Evolutionary conservation across 345 rosid genomes (phyloP), one percentile per base, ranked within the genome.

Genomic region (Geranium rotundifolium): DNA sequence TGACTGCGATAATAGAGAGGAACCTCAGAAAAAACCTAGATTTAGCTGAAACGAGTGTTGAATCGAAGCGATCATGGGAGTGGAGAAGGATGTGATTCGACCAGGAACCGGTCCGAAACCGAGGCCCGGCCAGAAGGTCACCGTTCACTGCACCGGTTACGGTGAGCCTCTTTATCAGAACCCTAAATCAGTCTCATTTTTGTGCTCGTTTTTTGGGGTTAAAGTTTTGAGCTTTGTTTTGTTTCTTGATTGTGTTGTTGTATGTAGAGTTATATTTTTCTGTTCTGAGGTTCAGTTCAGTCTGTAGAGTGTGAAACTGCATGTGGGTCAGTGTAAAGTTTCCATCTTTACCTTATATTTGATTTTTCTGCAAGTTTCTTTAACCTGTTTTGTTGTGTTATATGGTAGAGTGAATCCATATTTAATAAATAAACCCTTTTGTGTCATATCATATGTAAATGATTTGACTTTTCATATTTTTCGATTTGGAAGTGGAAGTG

Each of bases 141-240:
- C 82, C 64, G 79, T 78, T 58, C 81, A 78, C 72, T 74, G 82
- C 76, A 74, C 81, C 12, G 81, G 81, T 27, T 78, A 59, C 37
- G 79, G 81, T 74, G 18, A 63, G 67, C 49, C 29, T 58, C 56
- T 31, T 41, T 5, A 13, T 49, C 7, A 54, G 15, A 54, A 54
- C 57, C 57, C 57, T 54, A 54, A 54, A 41, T 4, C 10, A 4
- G 50, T 41, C 50, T 41, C 50, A 13, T 3, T 34, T 41, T 41
- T 41, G 50, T 5, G 50, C 50, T 41, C 50, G 50, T 9, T 12
- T 41, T 41, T 41, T 41, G 10, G 50, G 12, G 9, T 41, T 6
- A 41, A 41, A 41, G 50, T 41, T 41, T 41, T 3, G 50, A 41
- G 12, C 50, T 41, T 41, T 41, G 50, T 34, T 34, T 34, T 4